A percentile compares a stretch with the other conserved stretches of the same genome.
These are phyloP conservation scores for Centaurea solstitialis DNA, from an alignment of 129 eudicot species.

Conservation along the genomic window DNA sequence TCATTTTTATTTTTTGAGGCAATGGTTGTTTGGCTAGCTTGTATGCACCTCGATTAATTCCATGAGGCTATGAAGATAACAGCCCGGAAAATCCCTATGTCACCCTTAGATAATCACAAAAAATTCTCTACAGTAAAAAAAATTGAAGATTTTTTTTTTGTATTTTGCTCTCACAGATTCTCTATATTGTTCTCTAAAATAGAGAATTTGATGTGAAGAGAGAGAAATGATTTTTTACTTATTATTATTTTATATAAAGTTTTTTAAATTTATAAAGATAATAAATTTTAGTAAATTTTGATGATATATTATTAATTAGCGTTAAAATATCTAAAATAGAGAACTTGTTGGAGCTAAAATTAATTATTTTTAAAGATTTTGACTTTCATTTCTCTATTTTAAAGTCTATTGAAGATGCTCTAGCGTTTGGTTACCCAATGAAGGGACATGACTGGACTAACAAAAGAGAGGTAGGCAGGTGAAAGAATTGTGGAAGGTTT, in stretches of 20 bases:
- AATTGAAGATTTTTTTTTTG: not conserved
- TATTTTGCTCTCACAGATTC: not conserved
- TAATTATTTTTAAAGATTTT: not conserved
- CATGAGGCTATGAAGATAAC: not conserved
- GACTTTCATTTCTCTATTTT: not conserved
- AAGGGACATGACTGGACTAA: not conserved
- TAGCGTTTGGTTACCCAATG: not conserved
- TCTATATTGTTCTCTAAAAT: not conserved
- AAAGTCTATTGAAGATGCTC: not conserved
- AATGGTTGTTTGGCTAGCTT: not conserved
- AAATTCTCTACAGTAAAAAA: not conserved
- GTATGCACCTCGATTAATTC: not conserved
- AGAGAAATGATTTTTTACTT: not conserved
- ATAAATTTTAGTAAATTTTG: not conserved
- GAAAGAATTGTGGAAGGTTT: not conserved
- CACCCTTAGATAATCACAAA: not conserved
- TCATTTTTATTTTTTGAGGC: not conserved
- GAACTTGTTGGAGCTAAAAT: not conserved
- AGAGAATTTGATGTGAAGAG: not conserved
- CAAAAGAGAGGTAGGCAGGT: not conserved
- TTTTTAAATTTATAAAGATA: not conserved
- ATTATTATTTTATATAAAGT: not conserved
- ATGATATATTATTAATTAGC: not conserved
- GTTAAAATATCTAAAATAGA: not conserved
- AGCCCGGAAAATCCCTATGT: not conserved